phyloP scores from a whole-genome alignment of 176 grass and related monocot species.

The Musa acuminata region DNA sequence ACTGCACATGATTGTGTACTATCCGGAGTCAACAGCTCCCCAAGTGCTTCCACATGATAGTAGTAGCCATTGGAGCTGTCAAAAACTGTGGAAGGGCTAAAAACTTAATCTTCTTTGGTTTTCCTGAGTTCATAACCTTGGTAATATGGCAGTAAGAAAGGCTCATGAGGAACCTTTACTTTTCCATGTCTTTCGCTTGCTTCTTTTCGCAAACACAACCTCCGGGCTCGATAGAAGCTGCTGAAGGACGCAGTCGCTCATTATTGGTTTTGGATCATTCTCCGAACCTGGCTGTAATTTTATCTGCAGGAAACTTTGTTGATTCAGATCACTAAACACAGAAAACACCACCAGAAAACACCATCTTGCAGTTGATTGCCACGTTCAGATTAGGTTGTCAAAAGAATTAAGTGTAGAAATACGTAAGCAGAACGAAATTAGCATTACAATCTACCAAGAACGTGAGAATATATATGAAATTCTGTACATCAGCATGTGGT shows the following conservation, averaged over 20 bases:
- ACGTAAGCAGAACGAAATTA: too few relatives aligned
- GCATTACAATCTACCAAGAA: too few relatives aligned
- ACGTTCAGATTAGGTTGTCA: too few relatives aligned
- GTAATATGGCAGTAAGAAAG: conserved; percentile 18
- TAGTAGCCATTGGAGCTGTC: conserved; percentile 36
- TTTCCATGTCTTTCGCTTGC: conserved; percentile 3
- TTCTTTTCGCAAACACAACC: conserved; percentile 50
- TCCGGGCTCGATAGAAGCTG: conserved; percentile 45
- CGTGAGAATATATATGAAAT: not conserved
- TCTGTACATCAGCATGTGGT: too few relatives aligned
- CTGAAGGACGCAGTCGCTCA: conserved; percentile 25
- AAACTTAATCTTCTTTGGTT: conserved; percentile 22
- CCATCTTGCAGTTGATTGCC: too few relatives aligned
- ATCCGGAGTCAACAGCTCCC: conserved; percentile 49
- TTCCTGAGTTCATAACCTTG: conserved; percentile 15
- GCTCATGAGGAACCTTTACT: conserved; percentile 4
- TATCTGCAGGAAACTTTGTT: conserved; percentile 37
- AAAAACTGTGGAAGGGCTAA: conserved; percentile 63
- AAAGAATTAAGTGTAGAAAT: too few relatives aligned
- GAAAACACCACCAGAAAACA: too few relatives aligned
- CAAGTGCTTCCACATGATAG: conserved; percentile 30
- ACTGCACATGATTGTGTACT: not conserved
- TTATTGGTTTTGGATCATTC: conserved; percentile 17
- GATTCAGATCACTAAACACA: too few relatives aligned
- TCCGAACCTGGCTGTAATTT: conserved; percentile 32